Base-by-base conservation (phyloP, 2,329 filamentous ascomycete species). In the Cryphonectria radicalis region DNA sequence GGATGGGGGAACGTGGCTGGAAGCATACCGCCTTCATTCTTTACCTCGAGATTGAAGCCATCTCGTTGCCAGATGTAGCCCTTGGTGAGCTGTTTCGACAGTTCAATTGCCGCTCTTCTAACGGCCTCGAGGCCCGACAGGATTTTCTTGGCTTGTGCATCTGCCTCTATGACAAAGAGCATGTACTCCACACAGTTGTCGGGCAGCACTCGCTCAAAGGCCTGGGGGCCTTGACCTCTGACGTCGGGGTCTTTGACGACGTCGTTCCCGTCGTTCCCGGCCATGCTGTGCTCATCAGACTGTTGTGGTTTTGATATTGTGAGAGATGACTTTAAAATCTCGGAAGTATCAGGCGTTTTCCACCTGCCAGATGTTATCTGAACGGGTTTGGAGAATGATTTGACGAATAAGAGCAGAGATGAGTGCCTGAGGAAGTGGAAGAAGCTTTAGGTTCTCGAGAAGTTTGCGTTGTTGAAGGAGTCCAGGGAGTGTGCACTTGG, bases 1-100 rank as follows among this genome's bases (percentile, higher is more conserved):
- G 65, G 37, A 66, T 13, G 53, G 28, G n/a, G 60, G 65, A 40
- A 66, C 13, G 63, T n/a, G 6, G 46, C 10, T 22, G 10, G 11
- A 59, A 32, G 74, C 83, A 77, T 79, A 91, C 90, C 89, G 76
- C 84, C 81, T 32, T 84, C 82, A 68, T 81, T 91, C 81, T 85
- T 91, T 77, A 85, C 85, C 25, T 92, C 88, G 7, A 97, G 82
- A n/a, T 85, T 87, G 74, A 99, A 95, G 0, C 85, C 83, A 68
- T 97, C 94, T 17, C 94, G 89, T 79, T 99, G 96, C 96, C 96
- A 99, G 73, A 99, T 97, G 77, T 98, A 97, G 73, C 93, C 91
- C 75, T 89, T 91, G n/a, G 95, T 85, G 10, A 94, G 82, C 3
- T 86, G 84, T 60, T 89, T 89, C 5, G 82, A 80, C n/a, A 96